A percentile compares a stretch with the other conserved stretches of the same genome.
Evolutionary conservation across 208 protist genomes (phyloP).

Genomic region (Crithidia sp.): DNA sequence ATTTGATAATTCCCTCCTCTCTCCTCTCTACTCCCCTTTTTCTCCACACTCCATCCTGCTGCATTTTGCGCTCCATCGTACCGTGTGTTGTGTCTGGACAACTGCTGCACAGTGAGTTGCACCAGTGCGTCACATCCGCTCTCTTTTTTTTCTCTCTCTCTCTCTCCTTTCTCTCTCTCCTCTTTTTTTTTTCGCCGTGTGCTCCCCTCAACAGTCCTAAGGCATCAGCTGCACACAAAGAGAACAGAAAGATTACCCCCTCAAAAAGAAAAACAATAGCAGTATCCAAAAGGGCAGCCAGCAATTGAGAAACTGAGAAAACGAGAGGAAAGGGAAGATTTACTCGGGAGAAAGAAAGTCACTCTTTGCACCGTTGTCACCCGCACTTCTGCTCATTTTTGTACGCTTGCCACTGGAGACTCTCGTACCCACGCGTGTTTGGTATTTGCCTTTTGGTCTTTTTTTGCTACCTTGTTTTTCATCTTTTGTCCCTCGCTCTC

Average conservation of each 20-base stretch:
- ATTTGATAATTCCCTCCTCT: not conserved
- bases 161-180: not conserved
- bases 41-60: not conserved
- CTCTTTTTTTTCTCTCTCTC: conserved; percentile 18
- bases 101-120: not conserved
- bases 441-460: not conserved
- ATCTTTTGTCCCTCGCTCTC: not conserved
- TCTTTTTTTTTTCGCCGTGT: not conserved
- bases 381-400: too few species aligned
- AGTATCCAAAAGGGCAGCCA: too few species aligned
- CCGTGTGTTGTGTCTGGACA: not conserved
- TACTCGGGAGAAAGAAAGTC: too few species aligned
- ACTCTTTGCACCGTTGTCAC: too few species aligned
- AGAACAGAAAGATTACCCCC: not conserved
- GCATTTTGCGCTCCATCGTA: too few species aligned
- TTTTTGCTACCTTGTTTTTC: not conserved
- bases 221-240: not conserved
- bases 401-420: too few species aligned
- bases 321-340: too few species aligned
- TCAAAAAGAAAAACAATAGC: too few species aligned
- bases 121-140: conserved; percentile 4
- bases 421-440: not conserved
- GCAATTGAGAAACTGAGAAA: too few species aligned
- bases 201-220: not conserved
- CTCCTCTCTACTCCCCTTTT: not conserved